Conservation (phyloP, 805 yeast species). For the Alloascoidea africana region DNA sequence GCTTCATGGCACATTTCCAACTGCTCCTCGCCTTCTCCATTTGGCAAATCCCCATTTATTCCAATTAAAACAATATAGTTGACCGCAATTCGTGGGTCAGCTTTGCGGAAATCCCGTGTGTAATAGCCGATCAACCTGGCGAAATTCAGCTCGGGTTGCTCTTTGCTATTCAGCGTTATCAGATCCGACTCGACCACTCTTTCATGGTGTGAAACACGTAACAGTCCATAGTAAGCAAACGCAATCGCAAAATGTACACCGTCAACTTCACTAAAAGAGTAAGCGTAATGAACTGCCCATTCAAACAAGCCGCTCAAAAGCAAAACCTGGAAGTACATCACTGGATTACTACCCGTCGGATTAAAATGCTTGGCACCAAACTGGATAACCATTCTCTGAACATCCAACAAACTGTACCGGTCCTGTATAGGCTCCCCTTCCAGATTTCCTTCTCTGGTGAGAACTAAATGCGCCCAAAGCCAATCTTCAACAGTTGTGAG, state of each 20-base stretch:
- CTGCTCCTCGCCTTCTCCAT: conserved; percentile 23
- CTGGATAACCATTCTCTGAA: conserved; percentile 55
- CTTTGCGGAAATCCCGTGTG: conserved; percentile 65
- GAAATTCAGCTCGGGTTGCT: conserved; percentile 25
- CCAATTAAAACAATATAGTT: conserved; percentile 71
- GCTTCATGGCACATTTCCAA: conserved; percentile 57
- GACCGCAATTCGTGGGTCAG: conserved; percentile 86
- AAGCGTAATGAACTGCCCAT: conserved; percentile 53
- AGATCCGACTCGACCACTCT: conserved; percentile 19
- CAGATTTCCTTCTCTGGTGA: conserved; percentile 43
- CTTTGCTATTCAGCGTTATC: conserved; percentile 17
- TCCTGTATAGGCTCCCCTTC: conserved; percentile 44
- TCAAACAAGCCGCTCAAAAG: conserved; percentile 71
- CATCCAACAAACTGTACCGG: conserved; percentile 53
- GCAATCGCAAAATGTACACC: conserved; percentile 84
- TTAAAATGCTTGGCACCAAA: conserved; percentile 65
- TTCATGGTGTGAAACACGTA: conserved; percentile 29
- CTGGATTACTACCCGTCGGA: conserved; percentile 40
- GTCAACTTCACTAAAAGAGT: conserved; percentile 57
- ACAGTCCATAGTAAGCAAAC: conserved; percentile 54
- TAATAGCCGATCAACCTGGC: conserved; percentile 64
- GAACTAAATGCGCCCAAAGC: conserved; percentile 85
- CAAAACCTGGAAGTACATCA: conserved; percentile 60
- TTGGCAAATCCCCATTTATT: conserved; percentile 24
- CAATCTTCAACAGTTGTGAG: conserved; percentile 83